Percentiles rank a stretch among this genome's conserved stretches.
Conservation (phyloP, 2,329 filamentous ascomycete species). For the Bimuria novae-zelandiae region DNA sequence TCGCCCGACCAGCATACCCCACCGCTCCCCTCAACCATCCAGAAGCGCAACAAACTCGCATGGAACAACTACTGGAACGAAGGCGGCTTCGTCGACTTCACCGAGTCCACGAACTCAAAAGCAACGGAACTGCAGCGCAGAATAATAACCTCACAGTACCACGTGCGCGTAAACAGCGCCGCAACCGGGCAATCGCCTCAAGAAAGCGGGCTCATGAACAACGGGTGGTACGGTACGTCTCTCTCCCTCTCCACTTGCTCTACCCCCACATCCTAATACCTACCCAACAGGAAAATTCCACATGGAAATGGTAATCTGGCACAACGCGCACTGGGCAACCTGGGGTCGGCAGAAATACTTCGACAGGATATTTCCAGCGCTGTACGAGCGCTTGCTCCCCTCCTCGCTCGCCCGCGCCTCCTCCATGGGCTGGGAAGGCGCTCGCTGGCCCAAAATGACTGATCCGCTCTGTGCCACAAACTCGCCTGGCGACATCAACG, state of each 20-base stretch:
- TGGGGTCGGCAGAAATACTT: slow-evolving; percentile 49
- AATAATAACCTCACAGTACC: slow-evolving; percentile 60
- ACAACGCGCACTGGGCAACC: slow-evolving; percentile 56
- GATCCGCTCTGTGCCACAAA: slow-evolving; percentile 58
- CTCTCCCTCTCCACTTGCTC: too few species aligned
- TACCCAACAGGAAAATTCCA: slow-evolving; percentile 55
- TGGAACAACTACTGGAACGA: slow-evolving; percentile 57
- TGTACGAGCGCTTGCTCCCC: slow-evolving; percentile 55
- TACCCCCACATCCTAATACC: not conserved
- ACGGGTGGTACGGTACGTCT: slow-evolving; percentile 55
- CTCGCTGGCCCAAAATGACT: slow-evolving; percentile 61
- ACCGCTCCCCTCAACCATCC: slow-evolving; percentile 26
- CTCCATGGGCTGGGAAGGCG: slow-evolving; percentile 48
- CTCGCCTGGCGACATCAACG: slow-evolving; percentile 65
- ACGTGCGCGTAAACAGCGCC: slow-evolving; percentile 59
- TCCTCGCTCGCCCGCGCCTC: slow-evolving; percentile 41
- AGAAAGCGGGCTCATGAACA: slow-evolving; percentile 56
- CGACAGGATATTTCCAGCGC: slow-evolving; percentile 51
- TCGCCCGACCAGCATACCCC: slow-evolving; percentile 29
- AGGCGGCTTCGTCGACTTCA: slow-evolving; percentile 58
- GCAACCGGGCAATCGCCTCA: slow-evolving; percentile 51
- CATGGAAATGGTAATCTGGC: slow-evolving; percentile 60
- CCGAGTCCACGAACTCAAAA: slow-evolving; percentile 43
- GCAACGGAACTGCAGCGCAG: slow-evolving; percentile 58
- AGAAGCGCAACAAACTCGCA: slow-evolving; percentile 6